Evolutionary conservation across 2,329 filamentous ascomycete genomes (phyloP), one percentile per base, ranked within the genome.

Genomic region (Xylaria sp.): DNA sequence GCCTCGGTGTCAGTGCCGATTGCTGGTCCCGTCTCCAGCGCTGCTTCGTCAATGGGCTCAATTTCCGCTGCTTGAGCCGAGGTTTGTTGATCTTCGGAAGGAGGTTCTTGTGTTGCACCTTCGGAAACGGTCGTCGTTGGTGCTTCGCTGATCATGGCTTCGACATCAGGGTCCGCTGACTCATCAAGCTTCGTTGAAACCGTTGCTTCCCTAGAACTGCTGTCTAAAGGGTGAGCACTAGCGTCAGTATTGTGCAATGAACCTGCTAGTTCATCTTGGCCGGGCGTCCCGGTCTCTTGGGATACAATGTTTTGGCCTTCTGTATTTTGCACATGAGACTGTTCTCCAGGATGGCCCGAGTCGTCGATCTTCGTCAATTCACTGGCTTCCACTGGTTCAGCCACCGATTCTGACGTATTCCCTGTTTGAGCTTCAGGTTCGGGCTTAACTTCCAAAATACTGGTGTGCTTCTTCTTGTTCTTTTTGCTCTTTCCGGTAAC

Each of bases 401-500:
- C 41, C 55, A 54, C 28, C 18, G 62, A 31, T 23, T 78, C 75
- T 69, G 67, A 12, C 3, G 69, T 70, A 20, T 52, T 55, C 55
- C 71, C 62, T 52, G 52, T 36, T 61, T 65, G 67, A 60, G 64
- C 36, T 67, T 74, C 73, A 23, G 73, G 62, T n/a, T 73, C 72
- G 52, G 66, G 51, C 33, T 64, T 68, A 25, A 48, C 61, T 25
- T 72, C 64, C 55, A 72, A 71, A 28, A 20, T 41, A 31, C 46
- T 69, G n/a, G 59, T 55, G 20, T 62, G 66, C 52, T 70, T 64
- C 66, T 72, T 71, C 64, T 67, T 72, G n/a, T 57, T 33, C 54
- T 61, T 63, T 28, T 69, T 68, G 28, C 46, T 54, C 62, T 68
- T 68, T 41, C 52, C 48, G 25, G 49, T 33, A 2, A 63, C 23